A percentile compares a stretch with the other conserved stretches of the same genome.
Conservation (phyloP, 495 filamentous ascomycete genomes). For the Penicillium subrubescens region DNA sequence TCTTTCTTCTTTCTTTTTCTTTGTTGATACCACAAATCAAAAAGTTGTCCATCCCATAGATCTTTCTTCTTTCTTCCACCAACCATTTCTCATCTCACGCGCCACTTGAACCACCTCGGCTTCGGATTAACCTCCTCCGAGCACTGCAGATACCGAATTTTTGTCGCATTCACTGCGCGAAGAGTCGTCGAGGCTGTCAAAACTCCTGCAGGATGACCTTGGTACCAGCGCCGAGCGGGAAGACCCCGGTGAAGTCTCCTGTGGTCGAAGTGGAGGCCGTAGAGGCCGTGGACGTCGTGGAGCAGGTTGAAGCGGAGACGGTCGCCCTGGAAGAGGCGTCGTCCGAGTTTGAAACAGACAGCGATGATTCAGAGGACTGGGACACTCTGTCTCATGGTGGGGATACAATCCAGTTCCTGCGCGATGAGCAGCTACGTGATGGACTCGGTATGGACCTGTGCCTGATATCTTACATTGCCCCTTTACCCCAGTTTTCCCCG, state of each 20-base stretch:
- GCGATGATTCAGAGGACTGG: conserved; percentile 67
- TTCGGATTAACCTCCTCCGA: conserved; percentile 43
- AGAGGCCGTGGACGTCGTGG: conserved; percentile 42
- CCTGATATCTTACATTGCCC: conserved; percentile 9
- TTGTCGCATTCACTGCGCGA: conserved; percentile 38
- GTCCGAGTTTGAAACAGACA: conserved; percentile 56
- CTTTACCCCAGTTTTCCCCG: conserved; percentile 31
- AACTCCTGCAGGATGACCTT: conserved; percentile 46
- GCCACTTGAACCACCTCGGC: conserved; percentile 25
- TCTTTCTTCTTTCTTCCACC: conserved; percentile 11
- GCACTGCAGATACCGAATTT: conserved; percentile 34
- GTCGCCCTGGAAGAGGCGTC: conserved; percentile 32
- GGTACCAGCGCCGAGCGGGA: conserved; percentile 43
- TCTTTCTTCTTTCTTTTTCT: conserved; percentile 23
- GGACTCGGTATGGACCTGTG: conserved; percentile 46
- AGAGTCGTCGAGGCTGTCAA: conserved; percentile 38
- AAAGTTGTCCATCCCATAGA: conserved; percentile 1
- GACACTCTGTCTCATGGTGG: conserved; percentile 69
- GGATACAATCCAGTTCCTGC: conserved; percentile 64
- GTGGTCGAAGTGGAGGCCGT: conserved; percentile 50
- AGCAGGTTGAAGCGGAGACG: conserved; percentile 28
- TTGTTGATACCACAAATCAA: conserved; percentile 40
- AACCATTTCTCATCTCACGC: conserved; percentile 16
- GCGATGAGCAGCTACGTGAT: conserved; percentile 61
- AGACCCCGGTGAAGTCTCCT: conserved; percentile 44